Evolutionary conservation across 441 rosid species (phyloP), one percentile per base, ranked within the genome.

Genomic region (Raphanus hybrid): DNA sequence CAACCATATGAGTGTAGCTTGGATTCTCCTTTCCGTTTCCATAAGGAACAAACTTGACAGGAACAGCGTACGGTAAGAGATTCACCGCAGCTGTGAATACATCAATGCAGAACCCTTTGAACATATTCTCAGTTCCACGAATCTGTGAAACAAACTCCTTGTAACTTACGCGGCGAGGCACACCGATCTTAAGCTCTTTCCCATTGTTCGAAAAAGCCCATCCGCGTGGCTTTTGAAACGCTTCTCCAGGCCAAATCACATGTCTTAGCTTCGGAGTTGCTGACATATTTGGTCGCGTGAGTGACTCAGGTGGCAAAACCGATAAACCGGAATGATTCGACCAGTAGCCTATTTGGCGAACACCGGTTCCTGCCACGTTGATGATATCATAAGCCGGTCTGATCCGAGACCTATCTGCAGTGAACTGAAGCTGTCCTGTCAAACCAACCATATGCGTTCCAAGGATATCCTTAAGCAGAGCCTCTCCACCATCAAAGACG

Each of bases 171-270:
- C 96, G 89, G 76, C 82, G 69, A 0, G 99, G 99, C 74, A 94
- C 97, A 6, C 92, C 98, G n/a, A 92, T 86, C 82, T 78, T 85
- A 76, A 92, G 80, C 61, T 79, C 92, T 78, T 88, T 90, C 80
- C 97, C 99, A 65, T 90, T 89, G 84, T 86, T 89, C 1, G 97
- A 88, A 55, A 94, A 89, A 43, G 87, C 99, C 98, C 99, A 94
- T 70, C 99, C 99, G 8, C 96, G 97, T 39, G 99, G 99, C 48
- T 70, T 86, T 26, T 68, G 59, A 68, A 71, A 65, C 9, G 91
- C 83, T 78, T 91, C 99, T 43, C 99, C 99, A 0, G 98, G 99
- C 98, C 99, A 94, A 57, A 92, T 88, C 71, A 87, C 96, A 64
- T 62, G 64, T 57, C 82, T 73, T 35, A 94, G 82, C 23, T 89